A percentile compares a stretch with the other conserved stretches of the same genome.
Evolutionary conservation across 768 basidiomycete species (phyloP).

Genomic region (Lyophyllum semitale): DNA sequence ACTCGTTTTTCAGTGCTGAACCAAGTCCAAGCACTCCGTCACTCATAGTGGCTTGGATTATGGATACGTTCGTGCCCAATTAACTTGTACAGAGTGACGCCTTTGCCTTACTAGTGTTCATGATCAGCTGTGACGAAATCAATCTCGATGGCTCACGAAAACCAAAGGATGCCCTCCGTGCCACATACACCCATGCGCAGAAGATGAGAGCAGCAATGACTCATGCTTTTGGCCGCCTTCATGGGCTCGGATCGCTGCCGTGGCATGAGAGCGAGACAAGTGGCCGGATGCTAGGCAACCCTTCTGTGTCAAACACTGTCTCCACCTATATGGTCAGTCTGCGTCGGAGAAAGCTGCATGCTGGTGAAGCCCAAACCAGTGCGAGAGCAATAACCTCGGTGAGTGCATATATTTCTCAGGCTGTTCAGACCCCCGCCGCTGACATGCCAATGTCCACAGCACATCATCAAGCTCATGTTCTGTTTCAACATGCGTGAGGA

Average conservation of each 20-base stretch:
- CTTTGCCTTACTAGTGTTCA: not conserved
- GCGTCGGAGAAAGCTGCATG: conserved; percentile 24
- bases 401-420: conserved; percentile 7
- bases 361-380: conserved; percentile 27
- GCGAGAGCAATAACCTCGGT: conserved; percentile 27
- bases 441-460: conserved; percentile 14
- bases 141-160: conserved; percentile 24
- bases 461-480: conserved; percentile 23
- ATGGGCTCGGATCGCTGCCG: conserved; percentile 22
- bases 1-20: conserved; percentile 17
- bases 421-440: no score
- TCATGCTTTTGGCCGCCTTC: conserved; percentile 21
- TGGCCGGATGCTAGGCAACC: conserved; percentile 28
- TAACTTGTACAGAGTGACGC: not conserved
- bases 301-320: conserved; percentile 25
- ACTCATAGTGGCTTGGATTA: conserved; percentile 31
- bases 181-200: conserved; percentile 33
- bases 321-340: conserved; percentile 30
- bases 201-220: conserved; percentile 33
- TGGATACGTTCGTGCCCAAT: conserved; percentile 18
- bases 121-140: conserved; percentile 30
- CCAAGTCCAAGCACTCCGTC: conserved; percentile 17
- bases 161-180: conserved; percentile 2
- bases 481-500: conserved; percentile 23
- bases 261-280: conserved; percentile 29